These are phyloP conservation scores for Apiospora marii DNA, from an alignment of 2,329 filamentous ascomycete species.

Conservation along the genomic window DNA sequence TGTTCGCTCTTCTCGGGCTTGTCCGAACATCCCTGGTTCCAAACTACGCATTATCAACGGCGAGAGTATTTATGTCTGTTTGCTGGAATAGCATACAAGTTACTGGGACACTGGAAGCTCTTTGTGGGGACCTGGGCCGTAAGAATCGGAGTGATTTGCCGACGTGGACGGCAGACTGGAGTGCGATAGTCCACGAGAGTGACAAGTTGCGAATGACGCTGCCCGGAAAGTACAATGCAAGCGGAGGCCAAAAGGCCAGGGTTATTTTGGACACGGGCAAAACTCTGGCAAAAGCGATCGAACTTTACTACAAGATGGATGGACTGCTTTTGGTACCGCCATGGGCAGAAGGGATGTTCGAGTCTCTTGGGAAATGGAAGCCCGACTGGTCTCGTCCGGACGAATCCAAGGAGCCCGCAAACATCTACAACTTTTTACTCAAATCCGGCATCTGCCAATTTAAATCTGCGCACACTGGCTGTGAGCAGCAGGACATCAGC, in stretches of 20 bases:
- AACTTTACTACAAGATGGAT: no score
- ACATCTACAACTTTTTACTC: no score
- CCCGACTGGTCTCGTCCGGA: not conserved
- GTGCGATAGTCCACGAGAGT: slow-evolving; percentile 4
- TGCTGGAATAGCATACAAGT: not conserved
- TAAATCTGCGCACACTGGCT: not conserved
- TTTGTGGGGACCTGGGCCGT: not conserved
- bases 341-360: not conserved
- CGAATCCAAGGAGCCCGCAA: no score
- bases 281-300: not conserved
- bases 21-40: not conserved
- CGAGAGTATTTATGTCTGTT: not conserved
- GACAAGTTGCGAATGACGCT: not conserved
- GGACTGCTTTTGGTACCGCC: not conserved
- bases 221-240: not conserved
- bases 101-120: not conserved
- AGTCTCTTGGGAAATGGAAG: not conserved
- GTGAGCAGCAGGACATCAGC: not conserved
- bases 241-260: not conserved
- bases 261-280: not conserved
- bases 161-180: slow-evolving; percentile 18
- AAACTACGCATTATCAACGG: not conserved
- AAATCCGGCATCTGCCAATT: no score
- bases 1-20: slow-evolving; percentile 8
- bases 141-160: slow-evolving; percentile 21